phyloP scores from a whole-genome alignment of 2,329 filamentous ascomycete species.

The Arthroderma sp. region DNA sequence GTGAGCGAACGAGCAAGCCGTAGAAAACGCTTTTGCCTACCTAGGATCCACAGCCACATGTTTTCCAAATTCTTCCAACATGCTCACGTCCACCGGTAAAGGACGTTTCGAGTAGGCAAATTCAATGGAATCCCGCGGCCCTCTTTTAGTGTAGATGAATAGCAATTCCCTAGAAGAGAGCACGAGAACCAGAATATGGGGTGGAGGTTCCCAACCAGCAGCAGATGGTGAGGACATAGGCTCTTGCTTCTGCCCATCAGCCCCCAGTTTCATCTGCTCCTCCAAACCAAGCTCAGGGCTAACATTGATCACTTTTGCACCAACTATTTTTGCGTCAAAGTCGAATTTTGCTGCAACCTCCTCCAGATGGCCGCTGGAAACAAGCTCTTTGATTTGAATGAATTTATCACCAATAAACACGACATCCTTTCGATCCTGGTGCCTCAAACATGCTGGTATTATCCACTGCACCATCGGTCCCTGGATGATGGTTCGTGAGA shows the following conservation, averaged over 20 bases:
- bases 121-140: conserved; percentile 33
- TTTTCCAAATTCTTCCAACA: conserved; percentile 45
- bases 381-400: conserved; percentile 66
- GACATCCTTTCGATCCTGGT: conserved; percentile 60
- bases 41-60: conserved; percentile 67
- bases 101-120: conserved; percentile 51
- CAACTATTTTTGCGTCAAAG: conserved; percentile 65
- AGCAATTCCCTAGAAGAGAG: conserved; percentile 60
- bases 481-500: conserved; percentile 64
- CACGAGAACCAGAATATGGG: conserved; percentile 68
- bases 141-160: conserved; percentile 55
- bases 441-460: conserved; percentile 64
- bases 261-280: conserved; percentile 17
- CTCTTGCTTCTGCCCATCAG: conserved; percentile 3
- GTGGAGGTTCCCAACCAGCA: conserved; percentile 39
- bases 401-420: conserved; percentile 74
- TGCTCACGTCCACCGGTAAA: conserved; percentile 43
- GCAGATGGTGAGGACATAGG: not conserved
- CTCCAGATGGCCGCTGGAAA: conserved; percentile 54
- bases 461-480: conserved; percentile 67
- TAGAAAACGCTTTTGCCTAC: conserved; percentile 30
- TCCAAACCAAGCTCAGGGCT: conserved; percentile 29
- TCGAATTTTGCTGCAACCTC: conserved; percentile 66
- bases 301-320: conserved; percentile 61
- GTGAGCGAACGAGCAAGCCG: conserved; percentile 3